phyloP scores from a whole-genome alignment of 2,329 filamentous ascomycete genomes.

The Epichloe scottii region DNA sequence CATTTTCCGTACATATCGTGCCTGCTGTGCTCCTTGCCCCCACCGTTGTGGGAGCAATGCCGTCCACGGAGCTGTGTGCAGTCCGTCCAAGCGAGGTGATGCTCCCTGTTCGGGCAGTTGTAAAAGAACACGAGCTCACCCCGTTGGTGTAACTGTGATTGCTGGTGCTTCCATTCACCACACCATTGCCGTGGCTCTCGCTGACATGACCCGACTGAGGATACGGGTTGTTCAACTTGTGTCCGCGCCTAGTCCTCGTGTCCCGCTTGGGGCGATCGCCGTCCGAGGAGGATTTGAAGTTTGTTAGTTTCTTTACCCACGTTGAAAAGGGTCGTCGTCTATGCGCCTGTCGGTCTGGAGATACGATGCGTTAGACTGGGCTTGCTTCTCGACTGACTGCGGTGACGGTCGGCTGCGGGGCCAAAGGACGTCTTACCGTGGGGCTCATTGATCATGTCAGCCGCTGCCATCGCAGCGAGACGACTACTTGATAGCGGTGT shows the following conservation, averaged over 20 bases:
- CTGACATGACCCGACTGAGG: slow-evolving; percentile 58
- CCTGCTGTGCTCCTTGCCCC: slow-evolving; percentile 64
- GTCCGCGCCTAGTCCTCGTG: slow-evolving; percentile 39
- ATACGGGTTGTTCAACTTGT: slow-evolving; percentile 81
- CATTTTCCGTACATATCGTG: slow-evolving; percentile 73
- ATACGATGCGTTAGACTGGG: slow-evolving; percentile 10
- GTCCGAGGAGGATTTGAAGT: slow-evolving; percentile 64
- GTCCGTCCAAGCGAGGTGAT: slow-evolving; percentile 47
- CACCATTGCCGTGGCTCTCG: slow-evolving; percentile 13
- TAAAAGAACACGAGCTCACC: slow-evolving; percentile 41
- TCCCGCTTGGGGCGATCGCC: slow-evolving; percentile 33
- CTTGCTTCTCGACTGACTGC: slow-evolving; percentile 15
- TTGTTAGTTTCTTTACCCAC: slow-evolving; percentile 89
- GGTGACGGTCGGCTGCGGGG: too few relatives aligned
- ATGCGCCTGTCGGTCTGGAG: slow-evolving; percentile 49
- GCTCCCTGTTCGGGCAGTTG: slow-evolving; percentile 42
- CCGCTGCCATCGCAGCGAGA: slow-evolving; percentile 2
- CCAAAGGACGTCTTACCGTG: slow-evolving; percentile 1
- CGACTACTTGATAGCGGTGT: background rate
- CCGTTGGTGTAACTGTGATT: slow-evolving; percentile 13
- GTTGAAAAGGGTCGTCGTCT: slow-evolving; percentile 79
- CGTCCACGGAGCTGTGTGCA: slow-evolving; percentile 46
- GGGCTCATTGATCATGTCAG: slow-evolving; percentile 5
- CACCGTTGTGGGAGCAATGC: slow-evolving; percentile 41
- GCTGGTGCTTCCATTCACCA: slow-evolving; percentile 9